These are phyloP conservation scores for Chaetomium strumarium DNA, from an alignment of 2,329 filamentous ascomycete genomes.

Conservation along the genomic window DNA sequence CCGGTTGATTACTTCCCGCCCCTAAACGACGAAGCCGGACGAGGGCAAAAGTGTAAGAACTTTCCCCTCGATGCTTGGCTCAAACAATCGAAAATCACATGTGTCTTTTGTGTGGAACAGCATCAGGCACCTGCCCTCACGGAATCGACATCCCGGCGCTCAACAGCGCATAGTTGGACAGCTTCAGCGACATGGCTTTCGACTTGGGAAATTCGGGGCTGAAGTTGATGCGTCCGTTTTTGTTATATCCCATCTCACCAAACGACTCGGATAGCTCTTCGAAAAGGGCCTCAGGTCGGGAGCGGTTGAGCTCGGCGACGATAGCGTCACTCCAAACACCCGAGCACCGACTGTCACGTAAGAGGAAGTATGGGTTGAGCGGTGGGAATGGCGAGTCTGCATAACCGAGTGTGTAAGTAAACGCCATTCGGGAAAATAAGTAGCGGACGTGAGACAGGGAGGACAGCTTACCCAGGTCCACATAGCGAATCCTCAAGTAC, in stretches of 20 bases:
- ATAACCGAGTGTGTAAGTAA: not conserved
- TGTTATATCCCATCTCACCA: constrained; percentile 52
- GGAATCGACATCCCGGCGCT: constrained; percentile 34
- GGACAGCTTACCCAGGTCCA: constrained; percentile 57
- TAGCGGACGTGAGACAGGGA: not conserved
- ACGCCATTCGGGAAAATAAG: not conserved
- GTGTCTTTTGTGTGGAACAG: not conserved
- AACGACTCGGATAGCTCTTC: constrained; percentile 60
- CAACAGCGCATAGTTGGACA: constrained; percentile 52
- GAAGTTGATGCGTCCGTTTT: constrained; percentile 53
- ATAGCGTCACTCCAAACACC: constrained; percentile 70
- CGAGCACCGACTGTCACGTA: constrained; percentile 54
- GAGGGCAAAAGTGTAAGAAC: not conserved
- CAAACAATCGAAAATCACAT: no score
- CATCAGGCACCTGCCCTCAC: constrained; percentile 11
- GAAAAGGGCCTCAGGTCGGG: constrained; percentile 54
- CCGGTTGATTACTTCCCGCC: constrained; percentile 9
- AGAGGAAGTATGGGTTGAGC: constrained; percentile 66
- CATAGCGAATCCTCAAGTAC: constrained; percentile 65
- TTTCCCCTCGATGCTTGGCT: no score
- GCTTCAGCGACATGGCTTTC: constrained; percentile 49
- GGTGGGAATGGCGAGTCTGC: constrained; percentile 63
- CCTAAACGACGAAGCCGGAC: not conserved
- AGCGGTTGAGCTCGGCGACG: constrained; percentile 51
- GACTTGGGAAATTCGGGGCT: constrained; percentile 49